Percentiles rank a stretch among this genome's conserved stretches.
phyloP scores from a whole-genome alignment of 2,329 filamentous ascomycete species.

The Allantophomopsis cytisporea region DNA sequence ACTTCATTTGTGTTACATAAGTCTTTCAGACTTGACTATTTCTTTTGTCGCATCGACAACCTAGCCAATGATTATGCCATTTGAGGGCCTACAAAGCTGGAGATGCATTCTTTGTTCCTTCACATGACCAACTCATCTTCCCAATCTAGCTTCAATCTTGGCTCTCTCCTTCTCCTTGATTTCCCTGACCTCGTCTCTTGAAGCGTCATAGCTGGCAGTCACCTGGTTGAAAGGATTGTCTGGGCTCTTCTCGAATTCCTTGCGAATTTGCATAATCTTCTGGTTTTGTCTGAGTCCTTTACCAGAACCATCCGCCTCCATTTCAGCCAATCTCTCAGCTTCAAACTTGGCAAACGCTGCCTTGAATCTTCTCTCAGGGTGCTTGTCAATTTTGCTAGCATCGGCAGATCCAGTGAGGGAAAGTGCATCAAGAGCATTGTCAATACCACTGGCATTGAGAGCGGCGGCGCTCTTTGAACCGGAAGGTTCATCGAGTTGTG shows the following conservation, averaged over 20 bases:
- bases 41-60: too few species aligned
- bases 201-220: conserved; percentile 61
- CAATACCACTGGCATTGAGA: conserved; percentile 77
- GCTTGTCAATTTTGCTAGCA: conserved; percentile 64
- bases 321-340: conserved; percentile 68
- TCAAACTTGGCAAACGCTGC: conserved; percentile 76
- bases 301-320: conserved; percentile 64
- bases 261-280: conserved; percentile 68
- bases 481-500: conserved; percentile 51
- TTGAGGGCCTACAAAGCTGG: too few species aligned
- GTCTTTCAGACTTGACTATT: too few species aligned
- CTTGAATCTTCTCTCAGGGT: conserved; percentile 79
- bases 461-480: conserved; percentile 29
- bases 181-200: conserved; percentile 59
- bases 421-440: conserved; percentile 84
- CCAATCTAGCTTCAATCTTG: conserved; percentile 63
- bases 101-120: background rate
- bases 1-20: too few species aligned
- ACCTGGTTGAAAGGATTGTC: conserved; percentile 95
- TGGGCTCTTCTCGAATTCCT: conserved; percentile 89
- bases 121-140: conserved; percentile 10
- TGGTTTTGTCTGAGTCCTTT: conserved; percentile 69
- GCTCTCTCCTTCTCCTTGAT: conserved; percentile 52
- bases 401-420: conserved; percentile 44
- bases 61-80: too few species aligned